These are phyloP conservation scores for Podospora pseudopauciseta DNA, from an alignment of 495 filamentous ascomycete species.

Conservation along the genomic window DNA sequence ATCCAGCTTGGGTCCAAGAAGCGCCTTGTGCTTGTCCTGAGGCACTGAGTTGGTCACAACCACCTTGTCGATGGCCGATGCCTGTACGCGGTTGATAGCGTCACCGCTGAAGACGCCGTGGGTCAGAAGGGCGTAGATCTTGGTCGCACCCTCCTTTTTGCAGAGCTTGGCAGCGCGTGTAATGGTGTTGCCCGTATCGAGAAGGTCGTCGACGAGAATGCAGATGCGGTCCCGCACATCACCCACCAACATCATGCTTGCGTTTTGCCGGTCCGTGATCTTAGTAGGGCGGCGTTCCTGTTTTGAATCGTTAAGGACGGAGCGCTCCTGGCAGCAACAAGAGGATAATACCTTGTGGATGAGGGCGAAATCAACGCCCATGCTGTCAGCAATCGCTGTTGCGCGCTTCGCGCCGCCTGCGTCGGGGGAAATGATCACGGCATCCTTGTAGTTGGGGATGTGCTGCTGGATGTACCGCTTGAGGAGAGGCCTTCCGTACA, in stretches of 20 bases:
- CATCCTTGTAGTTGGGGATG: constrained; percentile 80
- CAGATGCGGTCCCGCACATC: constrained; percentile 77
- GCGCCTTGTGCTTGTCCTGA: constrained; percentile 69
- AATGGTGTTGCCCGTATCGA: constrained; percentile 95
- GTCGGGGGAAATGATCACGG: constrained; percentile 93
- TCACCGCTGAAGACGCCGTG: constrained; percentile 94
- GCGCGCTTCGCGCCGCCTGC: constrained; percentile 98
- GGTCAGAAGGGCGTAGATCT: constrained; percentile 86
- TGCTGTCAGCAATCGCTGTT: constrained; percentile 88
- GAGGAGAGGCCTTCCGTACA: constrained; percentile 83
- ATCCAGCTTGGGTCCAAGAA: constrained; percentile 76
- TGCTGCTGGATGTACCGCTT: constrained; percentile 85
- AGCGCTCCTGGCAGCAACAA: constrained; percentile 15
- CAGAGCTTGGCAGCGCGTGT: constrained; percentile 92
- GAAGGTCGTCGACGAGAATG: constrained; percentile 91
- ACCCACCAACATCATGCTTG: constrained; percentile 97
- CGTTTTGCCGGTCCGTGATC: constrained; percentile 90
- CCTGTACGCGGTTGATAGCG: constrained; percentile 92
- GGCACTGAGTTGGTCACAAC: constrained; percentile 94
- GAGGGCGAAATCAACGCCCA: constrained; percentile 90
- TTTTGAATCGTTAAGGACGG: constrained; percentile 14
- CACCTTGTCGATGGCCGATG: constrained; percentile 82
- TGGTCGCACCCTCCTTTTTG: constrained; percentile 86
- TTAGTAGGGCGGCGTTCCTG: constrained; percentile 96
- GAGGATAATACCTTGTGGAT: constrained; percentile 84